phyloP scores from a whole-genome alignment of 768 basidiomycete genomes.

The Mrakia gelida region DNA sequence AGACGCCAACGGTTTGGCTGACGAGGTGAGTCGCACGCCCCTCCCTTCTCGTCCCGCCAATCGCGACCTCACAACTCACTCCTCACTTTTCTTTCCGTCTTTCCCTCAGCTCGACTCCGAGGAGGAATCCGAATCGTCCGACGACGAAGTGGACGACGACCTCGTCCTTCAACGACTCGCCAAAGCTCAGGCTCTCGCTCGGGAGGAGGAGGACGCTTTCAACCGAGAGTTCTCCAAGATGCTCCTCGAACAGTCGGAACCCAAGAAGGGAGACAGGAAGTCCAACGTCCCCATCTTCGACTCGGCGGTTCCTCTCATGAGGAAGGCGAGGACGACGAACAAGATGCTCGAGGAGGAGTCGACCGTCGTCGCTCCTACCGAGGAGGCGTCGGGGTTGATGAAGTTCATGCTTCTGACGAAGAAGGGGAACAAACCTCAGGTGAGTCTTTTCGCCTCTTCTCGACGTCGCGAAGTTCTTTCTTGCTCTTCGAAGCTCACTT shows the following conservation, averaged over 20 bases:
- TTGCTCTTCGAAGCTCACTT: not conserved
- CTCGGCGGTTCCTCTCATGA: constrained; percentile 62
- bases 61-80: not conserved
- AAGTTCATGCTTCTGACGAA: constrained; percentile 89
- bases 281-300: constrained; percentile 85
- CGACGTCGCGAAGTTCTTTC: not conserved
- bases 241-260: constrained; percentile 82
- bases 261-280: constrained; percentile 81
- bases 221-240: constrained; percentile 93
- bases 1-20: constrained; percentile 1
- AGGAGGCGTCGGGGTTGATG: constrained; percentile 53
- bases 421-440: constrained; percentile 88
- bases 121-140: not conserved
- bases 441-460: constrained; percentile 45
- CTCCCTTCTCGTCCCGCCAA: not conserved
- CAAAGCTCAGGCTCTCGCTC: constrained; percentile 18
- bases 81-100: not conserved
- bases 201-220: constrained; percentile 61
- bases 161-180: constrained; percentile 28
- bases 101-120: not conserved
- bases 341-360: constrained; percentile 41
- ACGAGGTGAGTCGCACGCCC: constrained; percentile 31
- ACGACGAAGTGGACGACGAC: constrained; percentile 59
- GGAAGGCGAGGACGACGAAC: constrained; percentile 50
- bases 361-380: constrained; percentile 36